phyloP scores from a whole-genome alignment of 306 rosid species.

The Cucumis sativus region Cucumber_9930_V3 NC_026660.2:17207001-17207500 shows the following conservation, averaged over 20 bases:
- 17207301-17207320: conserved; percentile 57
- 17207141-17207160: not conserved
- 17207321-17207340: conserved; percentile 54
- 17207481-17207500: conserved; percentile 61
- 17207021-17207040: no score
- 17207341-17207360: conserved; percentile 72
- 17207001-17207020: no score
- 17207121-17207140: no score
- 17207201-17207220: not conserved
- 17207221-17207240: not conserved
- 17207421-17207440: not conserved
- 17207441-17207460: conserved; percentile 45
- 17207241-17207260: not conserved
- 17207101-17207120: not conserved
- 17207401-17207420: not conserved
- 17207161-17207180: not conserved
- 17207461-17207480: conserved; percentile 83
- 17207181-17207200: not conserved
- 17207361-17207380: conserved; percentile 49
- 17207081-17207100: no score
- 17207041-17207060: no score
- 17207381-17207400: not conserved
- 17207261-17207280: conserved; percentile 28
- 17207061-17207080: no score
- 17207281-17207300: conserved; percentile 51